A percentile compares a stretch with the other conserved stretches of the same genome.
These are phyloP conservation scores for Ophiostoma perfectum DNA, from an alignment of 2,329 filamentous ascomycete genomes.

Conservation along the genomic window DNA sequence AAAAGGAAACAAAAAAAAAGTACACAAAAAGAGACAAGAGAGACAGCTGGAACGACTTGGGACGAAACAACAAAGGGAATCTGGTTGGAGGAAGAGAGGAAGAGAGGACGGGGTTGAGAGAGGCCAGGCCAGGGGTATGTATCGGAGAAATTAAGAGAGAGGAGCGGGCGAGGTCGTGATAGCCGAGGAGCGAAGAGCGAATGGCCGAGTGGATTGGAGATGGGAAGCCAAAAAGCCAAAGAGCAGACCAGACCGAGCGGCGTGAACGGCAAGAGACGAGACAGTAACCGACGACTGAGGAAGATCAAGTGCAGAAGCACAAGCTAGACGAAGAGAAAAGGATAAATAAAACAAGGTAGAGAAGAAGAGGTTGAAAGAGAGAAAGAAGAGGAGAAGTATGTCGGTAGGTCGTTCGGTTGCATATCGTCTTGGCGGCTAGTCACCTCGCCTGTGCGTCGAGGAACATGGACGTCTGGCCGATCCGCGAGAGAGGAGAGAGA, in stretches of 20 bases:
- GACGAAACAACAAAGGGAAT: constrained; percentile 11
- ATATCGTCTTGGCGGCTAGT: not conserved
- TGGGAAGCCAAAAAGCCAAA: not conserved
- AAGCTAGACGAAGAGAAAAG: not conserved
- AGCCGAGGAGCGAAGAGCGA: not conserved
- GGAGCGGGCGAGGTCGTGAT: not conserved
- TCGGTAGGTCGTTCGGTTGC: not conserved
- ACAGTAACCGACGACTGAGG: not conserved
- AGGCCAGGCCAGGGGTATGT: not conserved
- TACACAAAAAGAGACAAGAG: constrained; percentile 3
- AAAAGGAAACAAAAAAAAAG: not conserved
- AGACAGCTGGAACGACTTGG: not conserved
- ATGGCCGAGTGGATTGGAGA: too few relatives aligned
- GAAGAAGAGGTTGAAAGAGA: constrained; percentile 19
- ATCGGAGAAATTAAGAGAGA: not conserved
- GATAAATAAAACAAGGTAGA: constrained; percentile 16
- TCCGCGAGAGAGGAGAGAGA: too few relatives aligned
- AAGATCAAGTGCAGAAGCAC: not conserved
- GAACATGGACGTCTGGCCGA: too few relatives aligned
- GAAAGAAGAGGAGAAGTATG: constrained; percentile 19
- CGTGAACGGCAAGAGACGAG: not conserved
- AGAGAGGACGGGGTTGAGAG: not conserved
- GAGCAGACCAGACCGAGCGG: not conserved
- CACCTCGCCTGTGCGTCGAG: not conserved
- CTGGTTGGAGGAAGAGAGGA: not conserved